phyloP scores from a whole-genome alignment of 257 asterid species.

The Solanum phureja region DNA sequence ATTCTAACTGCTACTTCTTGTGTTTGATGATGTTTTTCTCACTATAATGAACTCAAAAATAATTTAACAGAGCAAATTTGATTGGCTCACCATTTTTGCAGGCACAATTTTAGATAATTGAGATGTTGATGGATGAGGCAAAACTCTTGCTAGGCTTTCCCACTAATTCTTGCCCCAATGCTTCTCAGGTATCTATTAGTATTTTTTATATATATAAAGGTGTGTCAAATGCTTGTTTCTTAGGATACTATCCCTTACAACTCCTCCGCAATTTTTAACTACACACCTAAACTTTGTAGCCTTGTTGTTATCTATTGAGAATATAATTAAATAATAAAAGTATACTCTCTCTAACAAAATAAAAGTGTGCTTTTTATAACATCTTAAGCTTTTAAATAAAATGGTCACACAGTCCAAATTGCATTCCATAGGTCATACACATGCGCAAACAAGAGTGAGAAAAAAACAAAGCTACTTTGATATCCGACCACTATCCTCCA shows the following conservation, averaged over 20 bases:
- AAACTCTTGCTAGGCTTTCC: slow-evolving; percentile 18
- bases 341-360: no score
- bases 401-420: no score
- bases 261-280: background rate
- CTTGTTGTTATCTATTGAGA: background rate
- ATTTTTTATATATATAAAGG: background rate
- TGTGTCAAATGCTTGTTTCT: background rate
- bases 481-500: no score
- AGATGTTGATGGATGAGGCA: slow-evolving; percentile 16
- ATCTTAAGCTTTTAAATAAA: no score
- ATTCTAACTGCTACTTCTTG: background rate
- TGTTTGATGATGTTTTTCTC: background rate
- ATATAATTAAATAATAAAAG: no score
- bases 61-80: background rate
- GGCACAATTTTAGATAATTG: background rate
- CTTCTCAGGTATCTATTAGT: slow-evolving; percentile 3
- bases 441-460: no score
- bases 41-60: background rate
- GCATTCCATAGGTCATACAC: no score
- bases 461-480: no score
- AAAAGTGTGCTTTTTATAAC: no score
- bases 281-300: background rate
- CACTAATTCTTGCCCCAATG: slow-evolving; percentile 9
- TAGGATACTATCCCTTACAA: background rate
- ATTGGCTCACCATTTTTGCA: background rate